Base-by-base conservation (phyloP, 768 basidiomycete genomes). In the Piloderma croceum region DNA sequence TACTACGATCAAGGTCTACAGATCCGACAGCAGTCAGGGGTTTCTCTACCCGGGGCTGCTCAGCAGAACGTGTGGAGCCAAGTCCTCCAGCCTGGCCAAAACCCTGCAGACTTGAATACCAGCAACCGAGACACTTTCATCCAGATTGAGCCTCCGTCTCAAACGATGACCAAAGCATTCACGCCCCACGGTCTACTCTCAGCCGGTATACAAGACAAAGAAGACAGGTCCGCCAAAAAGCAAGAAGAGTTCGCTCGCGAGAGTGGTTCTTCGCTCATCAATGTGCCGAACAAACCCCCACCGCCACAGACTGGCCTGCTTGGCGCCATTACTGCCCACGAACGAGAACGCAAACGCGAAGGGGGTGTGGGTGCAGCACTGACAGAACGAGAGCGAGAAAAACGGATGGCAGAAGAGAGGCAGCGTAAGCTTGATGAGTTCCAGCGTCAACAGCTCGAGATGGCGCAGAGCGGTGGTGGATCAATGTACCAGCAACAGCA, bases 211-310 rank as follows among this genome's bases (percentile, higher is more conserved):
- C 90, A 94, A 55, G 93, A 97, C 59, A 90, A 90, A 59, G 83
- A 93, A 59, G 92, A 96, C 56, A 79, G 94, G 24, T 96, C 92
- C 22, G 96, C 96, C 2, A 93, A 93, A 61, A 76, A 84, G 38
- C 91, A 97, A 54, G 94, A 99, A 59, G 90, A 96, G 59, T 64
- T 89, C 9, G 96, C 96, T 7, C 74, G 93, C 24, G 93, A 96
- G 64, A 81, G 74, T 6, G 96, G 96, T 21, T 87, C 79, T 12
- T 90, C 91, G 4, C 74, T 98, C 39, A 82, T 98, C 67, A 93
- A 94, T 58, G 90, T 99, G n/a, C 90, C 90, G 4, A 79, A 82
- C 55, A 94, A 94, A 57, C 91, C 93, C 0, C 91, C 90, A 1
- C 89, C 90, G 2, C 93, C 96, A 6, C 91, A 94, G 63, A 90